Base-by-base conservation (phyloP, 2,329 filamentous ascomycete species). In the Magnaporthales sp. region DNA sequence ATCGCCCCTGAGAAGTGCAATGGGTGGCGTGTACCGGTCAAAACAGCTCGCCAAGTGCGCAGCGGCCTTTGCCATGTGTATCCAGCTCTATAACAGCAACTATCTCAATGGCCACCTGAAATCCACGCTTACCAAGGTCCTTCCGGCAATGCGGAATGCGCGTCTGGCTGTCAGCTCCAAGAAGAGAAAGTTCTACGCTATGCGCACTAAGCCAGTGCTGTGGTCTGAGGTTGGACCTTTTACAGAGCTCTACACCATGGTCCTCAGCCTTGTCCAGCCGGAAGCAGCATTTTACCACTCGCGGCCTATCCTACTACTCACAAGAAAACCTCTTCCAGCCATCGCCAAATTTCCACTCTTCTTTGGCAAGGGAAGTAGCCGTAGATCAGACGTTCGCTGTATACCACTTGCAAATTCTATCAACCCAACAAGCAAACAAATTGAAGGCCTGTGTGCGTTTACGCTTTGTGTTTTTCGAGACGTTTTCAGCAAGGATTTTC, bases 81-180 rank as follows among this genome's bases (percentile, higher is more conserved):
- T 92, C 1, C 75, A 87, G 68, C 81, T 99, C 19, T 81, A 89
- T 63, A 81, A 86, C 67, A 83, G 84, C 66, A 84, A 85, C 2
- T 87, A 89, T 68, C 80, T 99, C 5, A 86, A 97, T 73, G 83
- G 88, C 0, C 80, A 92, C 73, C 81, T 98, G 2, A 84, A 91
- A 66, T 91, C 95, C 0, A 85, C 84, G 0, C 91, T 91, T 68
- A 81, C 83, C 24, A 94, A 90, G 73, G 82, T 83, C 54, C 80
- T 95, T 0, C 93, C 92, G 3, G 83, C 80, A 0, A 94, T 96
- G 90, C 85, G 91, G n/a, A 97, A 97, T 75, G 93, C 93, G 2
- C 84, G 88, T 0, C 79, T 97, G 5, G 93, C 93, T 0, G 83
- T 97, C n/a, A 90, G 87, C 69, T 87, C 87, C 27, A 93, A 92